Conservation (phyloP, 2,329 filamentous ascomycete genomes). For the Pyricularia sp. region DNA sequence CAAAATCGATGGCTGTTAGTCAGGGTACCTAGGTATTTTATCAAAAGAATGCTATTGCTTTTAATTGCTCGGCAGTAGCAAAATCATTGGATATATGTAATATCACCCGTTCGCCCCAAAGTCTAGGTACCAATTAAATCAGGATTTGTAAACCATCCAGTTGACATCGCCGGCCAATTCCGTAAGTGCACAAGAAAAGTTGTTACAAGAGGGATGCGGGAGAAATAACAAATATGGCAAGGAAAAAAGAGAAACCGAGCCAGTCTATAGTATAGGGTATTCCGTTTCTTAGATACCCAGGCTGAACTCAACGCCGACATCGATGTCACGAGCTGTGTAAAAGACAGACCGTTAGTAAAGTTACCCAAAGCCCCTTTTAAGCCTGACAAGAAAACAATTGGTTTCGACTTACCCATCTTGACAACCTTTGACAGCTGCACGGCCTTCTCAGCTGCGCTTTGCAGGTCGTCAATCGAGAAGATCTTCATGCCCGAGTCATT, state of each 20-base stretch:
- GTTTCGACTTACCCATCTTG: constrained; percentile 70
- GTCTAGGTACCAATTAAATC: constrained; percentile 1
- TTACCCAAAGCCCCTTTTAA: background rate
- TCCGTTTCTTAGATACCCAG: constrained; percentile 67
- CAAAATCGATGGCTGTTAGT: background rate
- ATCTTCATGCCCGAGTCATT: constrained; percentile 99
- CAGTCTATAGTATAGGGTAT: constrained; percentile 8
- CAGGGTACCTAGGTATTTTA: background rate
- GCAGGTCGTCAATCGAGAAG: constrained; percentile 97
- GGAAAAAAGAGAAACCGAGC: constrained; percentile 4
- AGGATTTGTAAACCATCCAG: constrained; percentile 2
- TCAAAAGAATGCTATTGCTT: background rate
- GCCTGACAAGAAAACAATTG: background rate
- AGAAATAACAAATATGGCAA: background rate
- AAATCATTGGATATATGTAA: background rate
- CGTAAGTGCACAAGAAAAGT: background rate
- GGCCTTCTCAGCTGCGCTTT: constrained; percentile 93
- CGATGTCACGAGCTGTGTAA: constrained; percentile 73
- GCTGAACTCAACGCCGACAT: constrained; percentile 92
- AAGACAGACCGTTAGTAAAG: background rate
- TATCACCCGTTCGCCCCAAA: constrained; percentile 1
- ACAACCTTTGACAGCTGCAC: constrained; percentile 99
- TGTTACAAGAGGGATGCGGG: constrained; percentile 1
- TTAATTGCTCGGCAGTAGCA: background rate
- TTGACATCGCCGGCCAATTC: constrained; percentile 1